These are phyloP conservation scores for Begonia fuchsioides DNA, from an alignment of 306 rosid genomes.

Conservation along the genomic window DNA sequence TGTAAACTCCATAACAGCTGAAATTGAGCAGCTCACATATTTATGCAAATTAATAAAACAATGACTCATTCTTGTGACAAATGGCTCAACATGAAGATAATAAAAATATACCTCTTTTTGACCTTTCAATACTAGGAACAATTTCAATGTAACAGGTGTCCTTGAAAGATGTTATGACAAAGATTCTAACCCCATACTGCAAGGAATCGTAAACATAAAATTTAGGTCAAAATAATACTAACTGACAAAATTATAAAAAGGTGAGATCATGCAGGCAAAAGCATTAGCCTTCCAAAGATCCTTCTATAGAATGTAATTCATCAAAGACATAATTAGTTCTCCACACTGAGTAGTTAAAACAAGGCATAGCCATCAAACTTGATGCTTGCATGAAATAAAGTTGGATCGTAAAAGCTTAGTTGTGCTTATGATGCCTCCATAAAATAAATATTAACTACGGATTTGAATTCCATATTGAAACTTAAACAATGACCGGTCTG, in stretches of 20 bases:
- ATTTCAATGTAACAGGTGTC: slow-evolving; percentile 46
- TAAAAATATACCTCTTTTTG: slow-evolving; percentile 29
- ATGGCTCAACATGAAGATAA: neutral
- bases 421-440: too few species aligned
- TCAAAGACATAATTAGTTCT: neutral
- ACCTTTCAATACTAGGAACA: slow-evolving; percentile 39
- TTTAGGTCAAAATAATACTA: slow-evolving; percentile 5
- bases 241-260: neutral
- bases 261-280: neutral
- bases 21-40: neutral
- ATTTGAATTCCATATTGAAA: too few species aligned
- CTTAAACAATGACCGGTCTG: too few species aligned
- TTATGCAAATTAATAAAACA: too few species aligned
- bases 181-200: slow-evolving; percentile 47
- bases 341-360: neutral
- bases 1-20: neutral
- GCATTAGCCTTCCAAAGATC: neutral
- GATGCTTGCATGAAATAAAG: too few species aligned
- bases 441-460: too few species aligned
- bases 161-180: slow-evolving; percentile 53
- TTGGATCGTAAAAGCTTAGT: too few species aligned
- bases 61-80: too few species aligned
- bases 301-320: neutral
- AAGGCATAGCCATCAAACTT: too few species aligned
- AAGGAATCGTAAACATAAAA: slow-evolving; percentile 6